A percentile compares a stretch with the other conserved stretches of the same genome.
Evolutionary conservation across 202 grass and related monocot species (phyloP).

Genomic region (Digitaria exilis): DNA sequence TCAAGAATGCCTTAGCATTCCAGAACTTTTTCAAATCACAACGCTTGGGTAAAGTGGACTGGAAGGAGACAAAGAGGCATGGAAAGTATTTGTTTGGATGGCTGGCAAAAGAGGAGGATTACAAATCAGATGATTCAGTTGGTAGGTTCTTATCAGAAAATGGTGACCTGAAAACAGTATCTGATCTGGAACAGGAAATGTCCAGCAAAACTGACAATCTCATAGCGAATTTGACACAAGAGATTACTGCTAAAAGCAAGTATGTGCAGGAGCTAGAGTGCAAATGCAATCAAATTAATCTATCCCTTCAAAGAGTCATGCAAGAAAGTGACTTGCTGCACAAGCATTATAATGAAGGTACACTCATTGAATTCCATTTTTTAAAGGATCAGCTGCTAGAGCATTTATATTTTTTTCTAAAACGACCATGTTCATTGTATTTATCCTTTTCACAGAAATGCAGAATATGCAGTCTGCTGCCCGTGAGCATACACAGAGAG

Average conservation of each 20-base stretch:
- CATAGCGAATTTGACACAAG: conserved; percentile 40
- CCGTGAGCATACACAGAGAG: conserved; percentile 34
- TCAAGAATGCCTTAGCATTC: conserved; percentile 62
- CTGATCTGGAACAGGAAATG: conserved; percentile 54
- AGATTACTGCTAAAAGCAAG: conserved; percentile 54
- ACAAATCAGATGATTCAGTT: conserved; percentile 44
- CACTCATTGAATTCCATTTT: neutral
- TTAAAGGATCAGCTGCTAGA: neutral
- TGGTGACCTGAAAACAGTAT: conserved; percentile 59
- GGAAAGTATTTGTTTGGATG: conserved; percentile 43
- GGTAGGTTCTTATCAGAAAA: conserved; percentile 42
- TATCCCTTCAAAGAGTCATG: conserved; percentile 46
- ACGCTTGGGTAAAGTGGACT: conserved; percentile 43
- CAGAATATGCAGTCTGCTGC: conserved; percentile 42
- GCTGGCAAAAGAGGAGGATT: conserved; percentile 62
- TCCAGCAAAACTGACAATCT: conserved; percentile 39
- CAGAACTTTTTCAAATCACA: conserved; percentile 44
- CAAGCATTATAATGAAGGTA: conserved; percentile 62
- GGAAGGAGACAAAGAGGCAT: conserved; percentile 7
- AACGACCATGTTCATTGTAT: neutral
- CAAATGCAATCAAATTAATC: conserved; percentile 51
- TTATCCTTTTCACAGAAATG: conserved; percentile 45
- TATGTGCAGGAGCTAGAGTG: conserved; percentile 50
- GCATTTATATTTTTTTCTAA: neutral
- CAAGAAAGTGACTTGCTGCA: conserved; percentile 54